phyloP scores from a whole-genome alignment of 2,329 filamentous ascomycete species.

The Colletotrichum agaves region DNA sequence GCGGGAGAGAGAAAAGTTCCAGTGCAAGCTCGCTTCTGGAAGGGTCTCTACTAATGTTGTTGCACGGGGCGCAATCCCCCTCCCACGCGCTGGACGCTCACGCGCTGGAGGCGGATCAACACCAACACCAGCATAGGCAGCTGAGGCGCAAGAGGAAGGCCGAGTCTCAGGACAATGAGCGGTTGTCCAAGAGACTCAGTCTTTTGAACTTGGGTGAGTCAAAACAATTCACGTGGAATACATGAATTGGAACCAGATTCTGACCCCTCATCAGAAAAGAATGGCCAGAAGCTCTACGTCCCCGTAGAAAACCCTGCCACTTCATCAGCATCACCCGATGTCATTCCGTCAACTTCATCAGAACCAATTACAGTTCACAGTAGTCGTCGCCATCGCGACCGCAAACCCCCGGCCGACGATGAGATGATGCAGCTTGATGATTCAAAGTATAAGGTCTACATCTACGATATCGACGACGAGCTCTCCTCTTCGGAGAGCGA shows the following conservation, averaged over 20 bases:
- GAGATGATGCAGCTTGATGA: slow-evolving; percentile 88
- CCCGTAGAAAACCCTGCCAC: slow-evolving; percentile 64
- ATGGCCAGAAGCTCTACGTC: slow-evolving; percentile 73
- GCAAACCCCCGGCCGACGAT: slow-evolving; percentile 46
- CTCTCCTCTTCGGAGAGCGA: slow-evolving; percentile 71
- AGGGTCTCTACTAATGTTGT: slow-evolving; percentile 45
- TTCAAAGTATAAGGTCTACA: slow-evolving; percentile 87
- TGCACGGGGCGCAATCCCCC: slow-evolving; percentile 49
- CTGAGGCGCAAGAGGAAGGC: slow-evolving; percentile 68
- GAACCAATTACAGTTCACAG: slow-evolving; percentile 33
- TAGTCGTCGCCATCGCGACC: slow-evolving; percentile 36
- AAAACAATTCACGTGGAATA: background rate
- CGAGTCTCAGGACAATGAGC: slow-evolving; percentile 71
- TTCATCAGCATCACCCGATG: slow-evolving; percentile 35
- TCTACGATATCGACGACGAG: slow-evolving; percentile 90
- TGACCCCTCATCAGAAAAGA: slow-evolving; percentile 61
- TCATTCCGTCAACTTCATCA: slow-evolving; percentile 40
- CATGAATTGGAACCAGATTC: slow-evolving; percentile 30
- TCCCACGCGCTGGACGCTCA: slow-evolving; percentile 33
- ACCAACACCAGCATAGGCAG: slow-evolving; percentile 38
- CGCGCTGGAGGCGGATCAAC: slow-evolving; percentile 35
- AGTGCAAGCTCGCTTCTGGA: slow-evolving; percentile 22
- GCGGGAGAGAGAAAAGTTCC: slow-evolving; percentile 20
- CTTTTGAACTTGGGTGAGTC: slow-evolving; percentile 81
- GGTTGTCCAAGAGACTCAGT: slow-evolving; percentile 86